These are phyloP conservation scores for Didymellaceae sp. DNA, from an alignment of 2,329 filamentous ascomycete species.

Conservation along the genomic window DNA sequence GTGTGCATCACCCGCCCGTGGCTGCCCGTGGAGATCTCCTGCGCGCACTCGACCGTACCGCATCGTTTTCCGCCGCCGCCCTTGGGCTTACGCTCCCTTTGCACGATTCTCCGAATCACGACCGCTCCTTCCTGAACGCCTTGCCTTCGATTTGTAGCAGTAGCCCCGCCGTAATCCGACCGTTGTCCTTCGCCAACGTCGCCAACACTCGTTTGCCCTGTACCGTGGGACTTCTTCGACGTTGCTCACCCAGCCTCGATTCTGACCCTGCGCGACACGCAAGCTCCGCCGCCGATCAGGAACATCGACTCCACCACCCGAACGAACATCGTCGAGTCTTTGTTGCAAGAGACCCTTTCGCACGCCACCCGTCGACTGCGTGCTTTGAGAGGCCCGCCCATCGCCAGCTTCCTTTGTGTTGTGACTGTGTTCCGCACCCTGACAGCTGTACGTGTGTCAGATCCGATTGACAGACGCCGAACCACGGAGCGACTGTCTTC, in stretches of 20 bases:
- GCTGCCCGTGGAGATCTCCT: constrained; percentile 28
- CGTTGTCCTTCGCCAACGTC: constrained; percentile 22
- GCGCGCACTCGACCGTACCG: constrained; percentile 6
- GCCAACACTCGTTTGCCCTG: constrained; percentile 35
- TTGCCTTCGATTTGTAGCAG: constrained; percentile 21
- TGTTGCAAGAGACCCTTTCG: constrained; percentile 8
- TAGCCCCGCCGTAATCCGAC: constrained; percentile 25
- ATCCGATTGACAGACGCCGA: constrained; percentile 28
- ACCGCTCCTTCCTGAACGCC: constrained; percentile 38
- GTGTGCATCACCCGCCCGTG: constrained; percentile 46
- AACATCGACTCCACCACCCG: constrained; percentile 30
- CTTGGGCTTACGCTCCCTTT: constrained; percentile 44
- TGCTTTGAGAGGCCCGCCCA: constrained; percentile 12
- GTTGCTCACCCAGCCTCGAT: constrained; percentile 10
- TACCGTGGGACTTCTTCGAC: background rate
- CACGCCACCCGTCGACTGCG: constrained; percentile 3
- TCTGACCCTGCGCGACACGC: constrained; percentile 30
- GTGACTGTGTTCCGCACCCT: constrained; percentile 20
- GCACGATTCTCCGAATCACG: constrained; percentile 46
- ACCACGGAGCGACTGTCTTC: constrained; percentile 25
- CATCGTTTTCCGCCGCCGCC: constrained; percentile 18
- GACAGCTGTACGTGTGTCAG: constrained; percentile 26
- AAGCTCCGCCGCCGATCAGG: constrained; percentile 28
- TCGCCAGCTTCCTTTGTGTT: constrained; percentile 26
- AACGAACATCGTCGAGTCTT: constrained; percentile 17